Evolutionary conservation across 768 basidiomycete genomes (phyloP), one percentile per base, ranked within the genome.

Genomic region (Suillus bovinus): DNA sequence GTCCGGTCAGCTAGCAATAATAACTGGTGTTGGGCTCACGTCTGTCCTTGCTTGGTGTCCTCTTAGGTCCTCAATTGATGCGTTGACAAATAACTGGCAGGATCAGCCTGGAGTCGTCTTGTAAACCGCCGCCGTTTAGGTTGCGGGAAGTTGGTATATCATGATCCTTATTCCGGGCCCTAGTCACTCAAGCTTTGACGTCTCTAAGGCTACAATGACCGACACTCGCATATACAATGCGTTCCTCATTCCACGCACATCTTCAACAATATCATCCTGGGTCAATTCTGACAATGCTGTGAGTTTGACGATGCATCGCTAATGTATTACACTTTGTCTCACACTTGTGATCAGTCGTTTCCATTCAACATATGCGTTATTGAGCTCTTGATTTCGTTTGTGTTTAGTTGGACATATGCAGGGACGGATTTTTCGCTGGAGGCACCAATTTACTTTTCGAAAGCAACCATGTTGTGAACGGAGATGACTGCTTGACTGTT

Each of bases 401-500:
- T 16, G 53, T 22, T 55, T 17, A 16, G 16, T 14, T 10, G 16
- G 16, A 24, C 7, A 55, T 55, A 24, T 16, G 5, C 34, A 55
- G 53, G 31, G 44, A 14, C 77, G 82, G 81, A 5, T 84, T 87
- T 72, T 84, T 82, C 44, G 84, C 84, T 11, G 81, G 80, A 14
- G 86, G 86, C 14, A 80, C 77, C 4, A 79, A 87, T 67, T 69
- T 86, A 65, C 73, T 87, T 2, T 85, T 87, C 63, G 86, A 87
- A 67, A 76, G 83, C 67, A 87, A 86, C 60, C 69, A 80, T 63
- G 74, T 89, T 44, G 75, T 79, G 55, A 87, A 86, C 59, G 86
- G 85, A 4, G 86, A 87, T 60, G 86, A 88, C 68, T 88, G 86
- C 56, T 67, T 87, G 24, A 83, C 86, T 4, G 83, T 87, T 47